Evolutionary conservation across 345 rosid genomes (phyloP), one percentile per base, ranked within the genome.

Genomic region (Clarkia xantiana): DNA sequence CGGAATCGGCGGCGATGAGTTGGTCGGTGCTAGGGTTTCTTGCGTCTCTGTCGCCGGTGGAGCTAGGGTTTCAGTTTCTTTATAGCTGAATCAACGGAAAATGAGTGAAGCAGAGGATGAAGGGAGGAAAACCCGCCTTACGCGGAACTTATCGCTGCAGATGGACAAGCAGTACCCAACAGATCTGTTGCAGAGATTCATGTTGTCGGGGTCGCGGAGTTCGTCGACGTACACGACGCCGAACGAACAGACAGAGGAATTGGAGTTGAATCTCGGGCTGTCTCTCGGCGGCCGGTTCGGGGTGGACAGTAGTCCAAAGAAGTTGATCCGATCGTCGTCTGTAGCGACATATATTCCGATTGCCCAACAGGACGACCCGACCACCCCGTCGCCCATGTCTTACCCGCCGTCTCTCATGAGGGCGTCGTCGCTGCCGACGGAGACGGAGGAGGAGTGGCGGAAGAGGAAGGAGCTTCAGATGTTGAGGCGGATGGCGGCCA

Each of bases 271-370:
- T 67, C 87, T 93, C 9, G 95, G 94, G 56, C 48, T 93, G 15
- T 93, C 99, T 11, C 54, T 87, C 7, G 95, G 95, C 34, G 99
- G 99, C 14, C 56, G 76, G 49, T 93, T 93, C 43, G 99, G 99
- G 44, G 86, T 84, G 25, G 96, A 93, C 16, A 80, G 76, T 58
- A 71, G 69, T 55, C 56, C 73, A 0, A 66, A 71, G 47, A 58
- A 69, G 58, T 75, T 93, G 0, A 66, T 51, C 40, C 62, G 99
- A 56, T 84, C 96, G 18, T 82, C 99, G 11, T 93, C 99, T 0
- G 64, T 87, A 34, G 69, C 94, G 1, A 82, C 76, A 0, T 57
- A 74, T 1, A 65, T 72, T 18, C 65, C 84, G n/a, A 44, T 76
- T 3, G 12, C 62, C 36, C 36, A 10, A 54, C 74, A 69, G 44